Base-by-base conservation (phyloP, 495 filamentous ascomycete species). In the Xylaria palmicola region DNA sequence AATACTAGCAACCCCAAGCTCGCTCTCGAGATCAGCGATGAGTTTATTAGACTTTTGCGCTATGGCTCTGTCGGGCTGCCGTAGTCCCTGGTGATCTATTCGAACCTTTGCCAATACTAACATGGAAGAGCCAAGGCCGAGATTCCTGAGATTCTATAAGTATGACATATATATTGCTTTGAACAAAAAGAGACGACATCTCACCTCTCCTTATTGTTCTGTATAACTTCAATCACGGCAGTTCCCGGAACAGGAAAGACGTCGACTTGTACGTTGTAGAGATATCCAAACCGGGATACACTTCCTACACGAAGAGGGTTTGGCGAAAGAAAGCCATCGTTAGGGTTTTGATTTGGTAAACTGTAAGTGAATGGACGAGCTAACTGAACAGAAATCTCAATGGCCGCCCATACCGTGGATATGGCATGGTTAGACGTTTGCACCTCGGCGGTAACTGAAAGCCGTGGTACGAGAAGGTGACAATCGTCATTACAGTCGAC, bases 391-490 rank as follows among this genome's bases (percentile, higher is more conserved):
- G 71, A 77, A 13, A 85, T 60, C 62, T 82, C 74, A 37, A 85
- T 66, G 15, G 77, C 77, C 13, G 72, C 75, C 82, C 77, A 85
- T 6, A 83, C 34, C 32, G 44, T 68, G 32, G 64, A 65, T 29
- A 55, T 62, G 6, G 59, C 68, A 15, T 70, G 66, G 24, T 75
- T 66, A 1, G 79, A 60, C n/a, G 72, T 71, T 8, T 82, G 80
- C 71, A 72, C 73, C 54, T 85, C 86, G 0, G 86, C 82, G 3
- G 72, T 84, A 29, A 80, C 74, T 1, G 69, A 64, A 22, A 81
- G 74, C 15, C 74, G 64, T 12, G 74, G 79, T 30, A 73, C 67
- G 17, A 81, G 70, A 7, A 79, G 56, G 24, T 69, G 71, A 0
- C 71, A 70, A 17, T 73, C 72, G 12, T 59, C 64, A 45, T 22